Conservation (phyloP, 148 eudicot species). For the Persicaria tinctoria region DNA sequence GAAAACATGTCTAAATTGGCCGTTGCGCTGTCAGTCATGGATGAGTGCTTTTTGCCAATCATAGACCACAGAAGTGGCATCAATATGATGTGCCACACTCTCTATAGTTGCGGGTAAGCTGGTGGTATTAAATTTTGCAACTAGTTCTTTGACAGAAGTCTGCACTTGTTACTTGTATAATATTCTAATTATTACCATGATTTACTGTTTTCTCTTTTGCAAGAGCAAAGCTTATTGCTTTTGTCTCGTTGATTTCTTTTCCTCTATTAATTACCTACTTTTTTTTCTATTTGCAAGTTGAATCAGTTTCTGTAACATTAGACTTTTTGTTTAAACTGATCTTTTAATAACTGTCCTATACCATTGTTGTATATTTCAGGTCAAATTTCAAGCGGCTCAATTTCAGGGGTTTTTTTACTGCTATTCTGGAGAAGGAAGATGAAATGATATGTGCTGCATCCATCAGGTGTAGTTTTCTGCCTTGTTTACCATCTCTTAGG, state of each 20-base stretch:
- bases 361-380: conserved; percentile 27
- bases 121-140: not conserved
- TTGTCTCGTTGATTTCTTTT: too few species aligned
- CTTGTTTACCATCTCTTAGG: not conserved
- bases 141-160: not conserved
- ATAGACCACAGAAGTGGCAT: conserved; percentile 72
- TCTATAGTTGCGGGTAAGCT: conserved; percentile 86
- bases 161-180: not conserved
- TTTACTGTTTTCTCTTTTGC: not conserved
- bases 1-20: conserved; percentile 83
- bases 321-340: not conserved
- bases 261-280: too few species aligned
- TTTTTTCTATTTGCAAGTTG: not conserved
- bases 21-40: conserved; percentile 71
- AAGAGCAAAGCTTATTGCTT: not conserved
- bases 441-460: conserved; percentile 71
- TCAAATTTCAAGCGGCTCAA: conserved; percentile 74
- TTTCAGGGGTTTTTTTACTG: conserved; percentile 59
- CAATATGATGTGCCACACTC: conserved; percentile 62
- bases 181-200: not conserved
- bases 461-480: conserved; percentile 44
- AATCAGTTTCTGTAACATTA: not conserved
- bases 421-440: conserved; percentile 78
- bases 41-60: conserved; percentile 93
- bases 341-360: not conserved